Evolutionary conservation across 805 yeast genomes (phyloP), one percentile per base, ranked within the genome.

Genomic region (Ogataea henricii): DNA sequence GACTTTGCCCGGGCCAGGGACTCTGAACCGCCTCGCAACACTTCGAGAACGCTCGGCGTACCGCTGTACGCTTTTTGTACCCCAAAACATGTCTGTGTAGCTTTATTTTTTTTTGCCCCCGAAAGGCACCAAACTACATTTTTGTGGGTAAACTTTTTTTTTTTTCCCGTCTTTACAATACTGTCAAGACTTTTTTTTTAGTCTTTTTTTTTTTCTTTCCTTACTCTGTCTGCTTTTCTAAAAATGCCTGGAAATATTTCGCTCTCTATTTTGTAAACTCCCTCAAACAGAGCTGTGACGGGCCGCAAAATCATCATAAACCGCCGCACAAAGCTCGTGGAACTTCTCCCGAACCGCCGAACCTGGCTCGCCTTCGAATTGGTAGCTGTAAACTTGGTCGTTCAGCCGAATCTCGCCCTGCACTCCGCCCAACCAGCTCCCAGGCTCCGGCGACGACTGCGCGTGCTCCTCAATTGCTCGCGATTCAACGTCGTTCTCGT

Each of bases 401-500:
- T 57, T 57, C 17, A 62, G 22, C 26, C 48, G 37, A 17, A 62
- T 20, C n/a, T 55, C 50, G 4, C 66, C 65, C 2, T 40, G 43
- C 4, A 57, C 33, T 12, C 30, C 43, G 18, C 44, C 44, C 3
- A 39, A 40, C 21, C 14, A 32, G 25, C 4, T 23, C 5, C n/a
- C 29, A 2, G 43, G 35, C n/a, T 20, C 29, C 14, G 52, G 49
- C 14, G 43, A 43, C 26, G 53, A 35, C 29, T 30, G 47, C 4
- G 59, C 61, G 18, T 55, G 60, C 7, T 61, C 60, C 40, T 58
- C 64, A 22, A 59, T 55, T 4, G 63, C 64, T 7, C 47, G 40
- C 8, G 54, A 38, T 43, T 56, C 60, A 25, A 55, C 57, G 29
- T 51, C 54, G 34, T 53, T 54, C 13, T 52, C 55, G 16, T 42